Base-by-base conservation (phyloP, 495 filamentous ascomycete species). In the Aspergillus conjunctus region DNA sequence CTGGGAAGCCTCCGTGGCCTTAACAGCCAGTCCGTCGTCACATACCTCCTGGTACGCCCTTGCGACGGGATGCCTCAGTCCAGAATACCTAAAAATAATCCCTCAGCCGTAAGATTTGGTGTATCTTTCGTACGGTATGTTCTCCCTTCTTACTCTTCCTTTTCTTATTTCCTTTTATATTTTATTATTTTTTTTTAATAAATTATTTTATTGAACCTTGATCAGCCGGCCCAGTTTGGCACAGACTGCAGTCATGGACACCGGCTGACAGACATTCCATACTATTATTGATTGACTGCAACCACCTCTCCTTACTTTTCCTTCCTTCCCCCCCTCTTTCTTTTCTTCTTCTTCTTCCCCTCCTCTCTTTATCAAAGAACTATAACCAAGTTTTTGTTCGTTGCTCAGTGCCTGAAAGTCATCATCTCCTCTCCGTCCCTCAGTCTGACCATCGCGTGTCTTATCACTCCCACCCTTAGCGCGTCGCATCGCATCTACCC, bases 401-500 rank as follows among this genome's bases (percentile, higher is more conserved):
- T 60, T 56, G 59, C 49, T 50, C 48, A 41, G 58, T 34, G 39
- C 32, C 60, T 41, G 21, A n/a, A 30, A 37, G 11, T 43, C 46
- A 33, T 45, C 55, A 33, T 45, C 55, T 31, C 31, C 41, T 51
- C 26, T 54, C 34, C 11, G 20, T 17, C 22, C 32, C 54, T 48
- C 45, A 18, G 26, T 44, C 31, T 46, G 44, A 54, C 48, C 18
- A 56, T 64, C 63, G 61, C 67, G 61, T 68, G 54, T 45, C 61
- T 58, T 59, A 65, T 52, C 54, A 54, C 34, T 55, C 62, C 51
- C 55, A 32, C 52, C 48, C 33, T 52, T 68, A 66, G 68, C 68
- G 68, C 66, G 68, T 68, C 66, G 66, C 66, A 71, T 71, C 68
- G 65, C 63, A 61, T 62, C 30, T 53, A 39, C 53, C 54, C 60